These are phyloP conservation scores for Trichoderma parareesei DNA, from an alignment of 495 filamentous ascomycete species.

Conservation along the genomic window DNA sequence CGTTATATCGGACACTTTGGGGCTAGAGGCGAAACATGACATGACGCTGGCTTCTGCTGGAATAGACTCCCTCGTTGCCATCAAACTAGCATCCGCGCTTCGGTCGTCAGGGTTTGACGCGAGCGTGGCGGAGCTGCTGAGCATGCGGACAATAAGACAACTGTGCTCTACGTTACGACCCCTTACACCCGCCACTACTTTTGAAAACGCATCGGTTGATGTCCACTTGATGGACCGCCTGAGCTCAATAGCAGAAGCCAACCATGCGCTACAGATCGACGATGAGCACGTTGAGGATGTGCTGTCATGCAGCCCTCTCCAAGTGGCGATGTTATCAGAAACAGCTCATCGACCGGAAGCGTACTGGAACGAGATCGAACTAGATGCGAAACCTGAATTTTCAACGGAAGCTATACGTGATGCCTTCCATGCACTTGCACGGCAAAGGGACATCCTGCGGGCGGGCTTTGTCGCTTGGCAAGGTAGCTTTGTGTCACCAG, in stretches of 20 bases:
- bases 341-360: slow-evolving; percentile 44
- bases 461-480: slow-evolving; percentile 55
- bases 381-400: slow-evolving; percentile 37
- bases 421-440: slow-evolving; percentile 40
- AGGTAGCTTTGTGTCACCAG: slow-evolving; percentile 49
- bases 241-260: neutral
- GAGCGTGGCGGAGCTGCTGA: slow-evolving; percentile 49
- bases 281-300: slow-evolving; percentile 40
- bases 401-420: slow-evolving; percentile 26
- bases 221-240: neutral
- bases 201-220: neutral
- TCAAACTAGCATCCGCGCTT: slow-evolving; percentile 55
- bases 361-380: slow-evolving; percentile 69
- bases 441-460: slow-evolving; percentile 56
- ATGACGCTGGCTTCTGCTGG: slow-evolving; percentile 46
- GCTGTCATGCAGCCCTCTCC: slow-evolving; percentile 58
- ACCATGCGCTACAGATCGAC: slow-evolving; percentile 12
- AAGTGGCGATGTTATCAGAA: slow-evolving; percentile 70
- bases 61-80: slow-evolving; percentile 66
- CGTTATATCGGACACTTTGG: slow-evolving; percentile 32
- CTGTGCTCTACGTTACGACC: neutral
- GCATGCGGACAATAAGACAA: slow-evolving; percentile 32
- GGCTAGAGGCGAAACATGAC: slow-evolving; percentile 25
- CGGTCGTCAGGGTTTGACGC: slow-evolving; percentile 42
- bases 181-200: neutral